phyloP scores from a whole-genome alignment of 2,329 filamentous ascomycete genomes.

The Talaromyces sp. region DNA sequence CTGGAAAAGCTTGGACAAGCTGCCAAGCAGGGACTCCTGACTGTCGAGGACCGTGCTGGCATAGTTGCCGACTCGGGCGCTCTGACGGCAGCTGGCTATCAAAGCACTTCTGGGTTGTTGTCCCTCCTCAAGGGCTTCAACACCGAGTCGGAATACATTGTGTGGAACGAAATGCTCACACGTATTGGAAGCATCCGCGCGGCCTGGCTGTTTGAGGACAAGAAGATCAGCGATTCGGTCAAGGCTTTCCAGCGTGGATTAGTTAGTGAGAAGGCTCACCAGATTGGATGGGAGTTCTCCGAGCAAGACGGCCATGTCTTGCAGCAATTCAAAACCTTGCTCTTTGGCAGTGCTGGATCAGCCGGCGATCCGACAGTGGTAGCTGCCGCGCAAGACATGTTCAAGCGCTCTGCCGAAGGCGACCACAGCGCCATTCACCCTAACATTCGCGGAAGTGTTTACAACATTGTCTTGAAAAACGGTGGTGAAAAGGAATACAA shows the following conservation, averaged over 20 bases:
- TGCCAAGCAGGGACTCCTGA: conserved; percentile 73
- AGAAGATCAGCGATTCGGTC: conserved; percentile 65
- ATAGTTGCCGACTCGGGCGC: conserved; percentile 94
- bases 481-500: conserved; percentile 87
- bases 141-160: conserved; percentile 78
- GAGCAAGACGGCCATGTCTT: conserved; percentile 81
- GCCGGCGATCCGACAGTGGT: conserved; percentile 75
- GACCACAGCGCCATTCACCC: conserved; percentile 81
- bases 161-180: conserved; percentile 88
- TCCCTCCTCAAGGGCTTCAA: conserved; percentile 81
- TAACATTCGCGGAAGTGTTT: conserved; percentile 83
- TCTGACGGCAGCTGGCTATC: conserved; percentile 82
- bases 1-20: conserved; percentile 83
- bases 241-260: conserved; percentile 79
- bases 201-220: conserved; percentile 85
- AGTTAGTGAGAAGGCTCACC: conserved; percentile 73
- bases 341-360: conserved; percentile 80
- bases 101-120: conserved; percentile 85
- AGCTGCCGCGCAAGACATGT: conserved; percentile 82
- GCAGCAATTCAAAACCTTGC: conserved; percentile 89
- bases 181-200: conserved; percentile 73
- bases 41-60: conserved; percentile 85
- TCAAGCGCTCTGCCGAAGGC: conserved; percentile 74
- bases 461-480: conserved; percentile 75
- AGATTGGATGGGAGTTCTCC: conserved; percentile 82